Evolutionary conservation across 148 eudicot genomes (phyloP).

Genomic region (Arbutus unedo): DNA sequence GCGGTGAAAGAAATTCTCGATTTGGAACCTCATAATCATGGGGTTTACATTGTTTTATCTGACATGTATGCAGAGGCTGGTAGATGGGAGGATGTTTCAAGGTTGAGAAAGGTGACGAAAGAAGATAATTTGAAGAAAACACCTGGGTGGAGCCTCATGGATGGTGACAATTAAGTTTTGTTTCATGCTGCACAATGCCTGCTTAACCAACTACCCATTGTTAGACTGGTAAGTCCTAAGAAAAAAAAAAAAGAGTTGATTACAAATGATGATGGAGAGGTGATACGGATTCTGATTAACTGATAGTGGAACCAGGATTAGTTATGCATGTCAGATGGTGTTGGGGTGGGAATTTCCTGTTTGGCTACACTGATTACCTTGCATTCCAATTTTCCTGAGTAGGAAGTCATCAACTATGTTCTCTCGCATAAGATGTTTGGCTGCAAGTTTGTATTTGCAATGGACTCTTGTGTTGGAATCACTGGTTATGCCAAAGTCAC

Average conservation of each 20-base stretch:
- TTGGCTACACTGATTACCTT: no score
- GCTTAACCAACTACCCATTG: background rate
- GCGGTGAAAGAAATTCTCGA: conserved; percentile 55
- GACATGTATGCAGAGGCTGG: conserved; percentile 85
- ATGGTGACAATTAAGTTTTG: conserved; percentile 24
- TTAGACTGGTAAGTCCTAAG: background rate
- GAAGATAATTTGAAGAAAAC: conserved; percentile 58
- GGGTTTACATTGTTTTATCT: conserved; percentile 73
- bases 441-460: background rate
- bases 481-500: background rate
- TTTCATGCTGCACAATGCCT: background rate
- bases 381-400: background rate
- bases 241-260: no score
- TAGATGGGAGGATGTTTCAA: conserved; percentile 71
- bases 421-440: background rate
- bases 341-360: background rate
- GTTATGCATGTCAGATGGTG: background rate
- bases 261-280: background rate
- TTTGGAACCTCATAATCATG: conserved; percentile 73
- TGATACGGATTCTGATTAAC: background rate
- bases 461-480: conserved; percentile 5
- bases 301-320: background rate
- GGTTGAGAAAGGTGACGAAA: conserved; percentile 62
- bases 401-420: background rate
- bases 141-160: conserved; percentile 73